Evolutionary conservation across 345 rosid species (phyloP), one percentile per base, ranked within the genome.

Genomic region (Passiflora organensis): DNA sequence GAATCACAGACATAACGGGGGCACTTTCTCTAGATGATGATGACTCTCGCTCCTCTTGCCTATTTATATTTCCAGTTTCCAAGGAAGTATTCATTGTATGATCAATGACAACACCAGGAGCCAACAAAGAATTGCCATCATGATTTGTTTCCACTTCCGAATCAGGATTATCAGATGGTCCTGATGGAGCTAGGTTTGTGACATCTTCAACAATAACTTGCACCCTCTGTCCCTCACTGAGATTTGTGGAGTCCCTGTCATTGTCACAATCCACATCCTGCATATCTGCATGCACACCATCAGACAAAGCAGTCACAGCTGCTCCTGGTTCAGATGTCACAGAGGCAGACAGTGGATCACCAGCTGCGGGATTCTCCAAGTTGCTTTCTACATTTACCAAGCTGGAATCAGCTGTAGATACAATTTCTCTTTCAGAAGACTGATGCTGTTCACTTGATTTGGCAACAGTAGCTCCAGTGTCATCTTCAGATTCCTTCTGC

Each of bases 401-500:
- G 56, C 50, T 57, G 43, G 62, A 45, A 69, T 71, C 74, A 51
- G 37, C 46, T 32, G 45, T 58, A 52, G 75, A 60, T 36, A 51
- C 51, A 60, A 32, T 56, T 65, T 78, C 90, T 67, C 32, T 76
- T 60, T 65, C 83, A 19, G 56, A 53, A 68, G 42, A 78, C 51
- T 52, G 47, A 19, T 67, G 55, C 2, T 51, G 47, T 53, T 43
- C 61, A 47, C 43, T 56, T 12, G 72, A 57, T 63, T 62, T 63
- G 8, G 64, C 62, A 58, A 59, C 47, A 41, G 38, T 46, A 45
- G 77, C 54, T 51, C 63, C 46, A 19, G 67, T 52, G 41, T 74
- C 89, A 74, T 68, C 47, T 60, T 78, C 82, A 51, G 68, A 62
- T 76, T 82, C 87, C 56, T 56, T 77, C 60, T 74, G 78, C 68